These are phyloP conservation scores for Terana coerulea DNA, from an alignment of 768 basidiomycete species.

Conservation along the genomic window DNA sequence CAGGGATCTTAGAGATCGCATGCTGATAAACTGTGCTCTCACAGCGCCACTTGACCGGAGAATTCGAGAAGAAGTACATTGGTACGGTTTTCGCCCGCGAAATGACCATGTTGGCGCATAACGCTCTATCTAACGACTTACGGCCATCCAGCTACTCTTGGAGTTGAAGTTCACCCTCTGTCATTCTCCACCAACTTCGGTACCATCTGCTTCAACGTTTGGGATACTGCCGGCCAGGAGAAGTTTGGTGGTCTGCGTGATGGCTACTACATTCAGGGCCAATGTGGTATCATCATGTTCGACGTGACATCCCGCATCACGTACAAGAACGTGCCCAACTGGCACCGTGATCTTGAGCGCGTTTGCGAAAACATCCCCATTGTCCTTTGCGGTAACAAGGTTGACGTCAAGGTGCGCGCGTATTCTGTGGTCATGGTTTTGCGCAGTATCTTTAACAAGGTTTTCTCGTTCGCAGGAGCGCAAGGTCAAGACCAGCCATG, in stretches of 20 bases:
- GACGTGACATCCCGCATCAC: constrained; percentile 99
- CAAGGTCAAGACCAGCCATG: constrained; percentile 97
- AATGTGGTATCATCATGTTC: constrained; percentile 99
- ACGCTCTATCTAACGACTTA: neutral
- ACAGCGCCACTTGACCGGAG: constrained; percentile 96
- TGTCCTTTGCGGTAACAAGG: constrained; percentile 99
- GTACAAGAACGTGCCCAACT: constrained; percentile 99
- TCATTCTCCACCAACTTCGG: constrained; percentile 97
- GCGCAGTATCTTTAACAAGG: neutral
- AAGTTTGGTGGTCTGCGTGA: constrained; percentile 99
- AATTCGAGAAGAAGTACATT: constrained; percentile 99
- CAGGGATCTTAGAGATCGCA: constrained; percentile 39
- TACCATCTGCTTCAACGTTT: constrained; percentile 98
- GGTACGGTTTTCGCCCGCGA: constrained; percentile 55
- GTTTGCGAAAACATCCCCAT: constrained; percentile 99
- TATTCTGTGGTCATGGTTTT: constrained; percentile 19
- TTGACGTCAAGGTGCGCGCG: constrained; percentile 88
- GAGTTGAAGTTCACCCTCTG: constrained; percentile 98
- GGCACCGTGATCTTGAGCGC: constrained; percentile 99
- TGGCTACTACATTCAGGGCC: constrained; percentile 95
- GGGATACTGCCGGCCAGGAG: constrained; percentile 99
- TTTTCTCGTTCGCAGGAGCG: constrained; percentile 65
- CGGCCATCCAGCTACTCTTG: constrained; percentile 77
- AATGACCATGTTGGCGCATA: neutral
- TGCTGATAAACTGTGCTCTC: constrained; percentile 44